Evolutionary conservation across 306 rosid species (phyloP).

Genomic region (Glycine latifolia): DNA sequence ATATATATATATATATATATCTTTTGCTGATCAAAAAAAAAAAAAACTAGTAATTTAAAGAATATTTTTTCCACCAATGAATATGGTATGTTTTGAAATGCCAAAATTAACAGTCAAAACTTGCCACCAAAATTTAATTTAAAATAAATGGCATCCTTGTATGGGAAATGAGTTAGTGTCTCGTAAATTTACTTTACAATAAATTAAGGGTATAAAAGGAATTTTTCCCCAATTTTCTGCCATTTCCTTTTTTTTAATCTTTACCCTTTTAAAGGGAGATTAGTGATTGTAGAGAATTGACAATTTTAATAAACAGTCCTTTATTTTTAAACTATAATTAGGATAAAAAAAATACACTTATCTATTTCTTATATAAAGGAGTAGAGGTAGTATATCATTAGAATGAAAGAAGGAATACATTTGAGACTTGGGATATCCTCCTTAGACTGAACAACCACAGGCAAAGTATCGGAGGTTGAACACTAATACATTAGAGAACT

Average conservation of each 20-base stretch:
- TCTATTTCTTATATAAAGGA: background rate
- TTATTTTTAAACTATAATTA: background rate
- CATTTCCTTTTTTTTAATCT: no score
- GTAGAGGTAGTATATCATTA: background rate
- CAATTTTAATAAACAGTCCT: no score
- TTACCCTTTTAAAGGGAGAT: no score
- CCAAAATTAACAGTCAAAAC: no score
- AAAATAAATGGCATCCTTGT: background rate
- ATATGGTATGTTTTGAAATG: no score
- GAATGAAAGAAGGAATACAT: conserved; percentile 4
- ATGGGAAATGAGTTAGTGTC: background rate
- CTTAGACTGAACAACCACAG: background rate
- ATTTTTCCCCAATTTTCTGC: no score
- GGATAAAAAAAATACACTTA: background rate
- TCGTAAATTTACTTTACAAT: background rate
- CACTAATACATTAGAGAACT: background rate
- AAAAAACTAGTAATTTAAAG: no score
- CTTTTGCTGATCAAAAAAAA: no score
- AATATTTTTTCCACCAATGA: no score
- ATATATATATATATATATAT: no score
- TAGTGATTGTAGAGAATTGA: no score
- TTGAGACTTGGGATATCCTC: background rate
- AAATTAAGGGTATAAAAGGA: background rate
- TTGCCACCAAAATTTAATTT: no score
- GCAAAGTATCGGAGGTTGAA: background rate